A percentile compares a stretch with the other conserved stretches of the same genome.
Evolutionary conservation across 768 basidiomycete species (phyloP).

Genomic region (Sistotremastrum suecicum): DNA sequence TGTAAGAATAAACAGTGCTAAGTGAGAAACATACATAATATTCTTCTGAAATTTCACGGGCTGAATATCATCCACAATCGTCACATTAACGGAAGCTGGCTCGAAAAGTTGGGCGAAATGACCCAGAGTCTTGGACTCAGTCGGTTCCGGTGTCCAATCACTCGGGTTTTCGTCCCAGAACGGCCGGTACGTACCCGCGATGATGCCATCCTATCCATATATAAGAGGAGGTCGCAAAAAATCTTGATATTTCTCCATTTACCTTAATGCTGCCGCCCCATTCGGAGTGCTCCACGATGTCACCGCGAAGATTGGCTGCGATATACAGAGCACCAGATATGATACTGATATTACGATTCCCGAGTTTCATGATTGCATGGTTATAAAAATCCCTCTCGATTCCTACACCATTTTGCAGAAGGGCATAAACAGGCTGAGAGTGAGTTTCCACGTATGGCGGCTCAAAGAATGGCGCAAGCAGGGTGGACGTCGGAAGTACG

Average conservation of each 20-base stretch:
- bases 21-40: slow-evolving; percentile 24
- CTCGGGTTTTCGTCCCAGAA: no score
- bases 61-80: slow-evolving; percentile 44
- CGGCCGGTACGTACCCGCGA: no score
- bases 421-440: slow-evolving; percentile 42
- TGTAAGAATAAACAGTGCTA: not conserved
- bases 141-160: no score
- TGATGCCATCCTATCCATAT: no score
- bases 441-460: slow-evolving; percentile 29
- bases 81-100: slow-evolving; percentile 9
- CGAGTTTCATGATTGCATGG: slow-evolving; percentile 25
- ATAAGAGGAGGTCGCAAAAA: no score
- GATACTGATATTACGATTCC: slow-evolving; percentile 16
- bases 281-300: slow-evolving; percentile 1
- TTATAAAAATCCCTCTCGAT: slow-evolving; percentile 55
- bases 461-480: slow-evolving; percentile 44
- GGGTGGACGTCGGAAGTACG: slow-evolving; percentile 34
- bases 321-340: slow-evolving; percentile 10
- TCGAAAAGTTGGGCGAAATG: no score
- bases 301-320: slow-evolving; percentile 5
- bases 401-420: slow-evolving; percentile 61
- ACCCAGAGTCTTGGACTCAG: no score
- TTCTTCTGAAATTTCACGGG: slow-evolving; percentile 49
- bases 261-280: no score
- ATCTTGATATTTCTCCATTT: no score